Conservation (phyloP, 2,329 filamentous ascomycete species). For the Alternaria conjuncta region DNA sequence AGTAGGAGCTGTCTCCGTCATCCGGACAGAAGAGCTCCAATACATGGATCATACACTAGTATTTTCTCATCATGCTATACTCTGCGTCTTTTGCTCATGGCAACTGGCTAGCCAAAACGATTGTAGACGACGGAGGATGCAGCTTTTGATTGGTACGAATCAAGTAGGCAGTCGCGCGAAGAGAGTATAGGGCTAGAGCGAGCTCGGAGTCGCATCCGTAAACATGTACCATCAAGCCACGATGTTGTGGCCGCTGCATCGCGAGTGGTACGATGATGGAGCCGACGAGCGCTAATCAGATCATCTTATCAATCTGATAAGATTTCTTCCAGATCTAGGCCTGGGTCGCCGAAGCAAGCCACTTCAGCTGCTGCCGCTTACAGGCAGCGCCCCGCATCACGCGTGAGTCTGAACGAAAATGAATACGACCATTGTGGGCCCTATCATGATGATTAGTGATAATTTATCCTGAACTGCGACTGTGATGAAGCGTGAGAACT, state of each 20-base stretch:
- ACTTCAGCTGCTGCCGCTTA: conserved; percentile 12
- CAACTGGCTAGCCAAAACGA: neutral
- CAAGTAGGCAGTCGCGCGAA: neutral
- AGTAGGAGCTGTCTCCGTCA: neutral
- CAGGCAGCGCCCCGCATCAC: neutral
- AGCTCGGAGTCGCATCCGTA: neutral
- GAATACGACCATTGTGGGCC: conserved; percentile 5
- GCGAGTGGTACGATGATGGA: neutral
- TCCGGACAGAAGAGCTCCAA: neutral
- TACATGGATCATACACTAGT: neutral
- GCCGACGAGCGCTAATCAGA: conserved; percentile 13
- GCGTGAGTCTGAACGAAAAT: neutral
- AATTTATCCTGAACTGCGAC: neutral
- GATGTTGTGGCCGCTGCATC: neutral
- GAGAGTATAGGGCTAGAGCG: too few relatives aligned
- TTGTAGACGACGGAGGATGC: neutral
- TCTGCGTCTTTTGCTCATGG: neutral
- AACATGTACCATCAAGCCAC: neutral
- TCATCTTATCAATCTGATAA: conserved; percentile 40
- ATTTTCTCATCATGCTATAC: neutral
- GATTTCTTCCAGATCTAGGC: conserved; percentile 12
- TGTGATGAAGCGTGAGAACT: neutral
- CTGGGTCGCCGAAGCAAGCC: conserved; percentile 16
- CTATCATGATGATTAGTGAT: neutral
- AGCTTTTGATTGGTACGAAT: neutral